A percentile compares a stretch with the other conserved stretches of the same genome.
These are phyloP conservation scores for Sphagnum magellanicum DNA, from an alignment of 228 moss, liverwort and hornwort species.

Conservation along the genomic window DNA sequence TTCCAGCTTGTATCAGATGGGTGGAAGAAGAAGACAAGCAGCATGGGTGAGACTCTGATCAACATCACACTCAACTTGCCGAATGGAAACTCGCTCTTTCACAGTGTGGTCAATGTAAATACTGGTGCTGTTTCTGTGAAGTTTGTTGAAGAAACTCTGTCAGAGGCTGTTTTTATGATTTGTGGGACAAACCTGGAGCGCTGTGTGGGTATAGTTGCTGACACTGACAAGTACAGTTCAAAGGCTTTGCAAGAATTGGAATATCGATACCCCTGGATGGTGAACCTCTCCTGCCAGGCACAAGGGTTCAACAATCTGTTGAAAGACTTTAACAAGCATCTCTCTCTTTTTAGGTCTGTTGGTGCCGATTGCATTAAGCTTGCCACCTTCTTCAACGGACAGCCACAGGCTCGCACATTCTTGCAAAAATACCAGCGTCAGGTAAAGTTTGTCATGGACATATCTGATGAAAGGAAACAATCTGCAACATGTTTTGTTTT, in stretches of 20 bases:
- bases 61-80: constrained; percentile 87
- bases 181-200: constrained; percentile 72
- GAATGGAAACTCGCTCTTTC: constrained; percentile 88
- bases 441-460: constrained; percentile 6
- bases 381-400: constrained; percentile 79
- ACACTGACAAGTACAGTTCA: constrained; percentile 72
- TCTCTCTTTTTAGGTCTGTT: constrained; percentile 77
- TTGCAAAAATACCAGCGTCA: constrained; percentile 81
- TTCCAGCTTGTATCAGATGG: constrained; percentile 92
- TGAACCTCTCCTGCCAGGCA: constrained; percentile 90
- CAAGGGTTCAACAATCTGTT: constrained; percentile 81
- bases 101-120: constrained; percentile 80
- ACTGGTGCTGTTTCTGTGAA: constrained; percentile 71
- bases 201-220: constrained; percentile 88
- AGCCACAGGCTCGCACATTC: constrained; percentile 72
- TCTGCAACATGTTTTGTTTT: no score
- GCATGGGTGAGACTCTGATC: constrained; percentile 76
- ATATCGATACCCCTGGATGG: constrained; percentile 88
- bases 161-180: constrained; percentile 75
- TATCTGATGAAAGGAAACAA: no score
- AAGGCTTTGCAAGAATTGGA: constrained; percentile 84
- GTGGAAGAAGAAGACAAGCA: constrained; percentile 74
- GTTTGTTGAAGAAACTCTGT: constrained; percentile 82
- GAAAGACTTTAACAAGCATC: constrained; percentile 95
- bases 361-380: constrained; percentile 75